These are phyloP conservation scores for Verticillium nonalfalfae DNA, from an alignment of 2,329 filamentous ascomycete genomes.

Conservation along the genomic window DNA sequence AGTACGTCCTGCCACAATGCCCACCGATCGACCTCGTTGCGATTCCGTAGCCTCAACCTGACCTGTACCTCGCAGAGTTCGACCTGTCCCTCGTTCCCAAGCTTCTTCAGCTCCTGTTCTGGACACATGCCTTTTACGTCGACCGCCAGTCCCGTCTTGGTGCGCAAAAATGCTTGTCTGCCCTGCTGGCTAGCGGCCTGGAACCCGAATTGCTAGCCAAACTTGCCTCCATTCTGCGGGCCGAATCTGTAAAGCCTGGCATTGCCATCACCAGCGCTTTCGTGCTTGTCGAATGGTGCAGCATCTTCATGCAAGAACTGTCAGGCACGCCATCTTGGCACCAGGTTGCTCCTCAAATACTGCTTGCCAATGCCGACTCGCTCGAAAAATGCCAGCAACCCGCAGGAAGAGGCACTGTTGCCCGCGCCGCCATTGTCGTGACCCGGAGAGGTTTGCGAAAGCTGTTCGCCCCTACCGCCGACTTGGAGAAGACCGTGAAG, in stretches of 20 bases:
- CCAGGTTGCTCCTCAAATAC: slow-evolving; percentile 56
- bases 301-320: slow-evolving; percentile 67
- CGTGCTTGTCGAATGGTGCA: slow-evolving; percentile 86
- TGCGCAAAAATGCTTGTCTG: slow-evolving; percentile 71
- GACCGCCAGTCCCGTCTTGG: slow-evolving; percentile 80
- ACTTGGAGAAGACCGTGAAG: slow-evolving; percentile 54
- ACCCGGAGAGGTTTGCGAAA: slow-evolving; percentile 75
- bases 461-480: slow-evolving; percentile 54
- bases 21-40: background rate
- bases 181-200: slow-evolving; percentile 53
- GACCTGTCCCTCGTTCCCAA: slow-evolving; percentile 41
- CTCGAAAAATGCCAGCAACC: slow-evolving; percentile 72
- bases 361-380: slow-evolving; percentile 63
- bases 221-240: slow-evolving; percentile 61
- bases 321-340: slow-evolving; percentile 57
- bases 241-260: slow-evolving; percentile 68
- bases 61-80: slow-evolving; percentile 28
- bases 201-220: slow-evolving; percentile 54
- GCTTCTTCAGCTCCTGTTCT: slow-evolving; percentile 70
- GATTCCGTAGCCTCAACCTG: background rate
- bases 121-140: slow-evolving; percentile 79
- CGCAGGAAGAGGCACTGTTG: slow-evolving; percentile 57
- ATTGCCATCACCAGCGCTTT: slow-evolving; percentile 79
- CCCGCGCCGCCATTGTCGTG: slow-evolving; percentile 67
- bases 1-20: slow-evolving; percentile 29